Percentiles rank a stretch among this genome's conserved stretches.
Conservation (phyloP, 371 early-diverging fungal genomes). For the Mycotypha africana region DNA sequence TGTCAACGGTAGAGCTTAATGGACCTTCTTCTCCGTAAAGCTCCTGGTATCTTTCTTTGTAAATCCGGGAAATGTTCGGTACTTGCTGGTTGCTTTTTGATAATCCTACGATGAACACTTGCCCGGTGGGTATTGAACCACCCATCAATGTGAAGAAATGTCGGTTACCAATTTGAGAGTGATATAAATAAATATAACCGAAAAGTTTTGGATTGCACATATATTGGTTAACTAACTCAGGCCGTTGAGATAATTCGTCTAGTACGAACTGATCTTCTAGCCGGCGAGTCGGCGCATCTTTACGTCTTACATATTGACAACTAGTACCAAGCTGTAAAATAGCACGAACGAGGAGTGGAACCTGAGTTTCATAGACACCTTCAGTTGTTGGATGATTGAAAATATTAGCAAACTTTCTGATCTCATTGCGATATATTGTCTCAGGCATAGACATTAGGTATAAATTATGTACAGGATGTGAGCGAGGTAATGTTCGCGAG, state of each 20-base stretch:
- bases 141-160: conserved; percentile 73
- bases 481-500: conserved; percentile 61
- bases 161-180: conserved; percentile 61
- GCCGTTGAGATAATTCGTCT: conserved; percentile 41
- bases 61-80: conserved; percentile 61
- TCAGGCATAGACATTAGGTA: conserved; percentile 84
- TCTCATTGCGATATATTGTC: conserved; percentile 62
- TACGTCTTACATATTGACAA: conserved; percentile 34
- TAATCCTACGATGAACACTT: conserved; percentile 70
- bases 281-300: conserved; percentile 22
- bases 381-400: conserved; percentile 87
- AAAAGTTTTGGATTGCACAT: conserved; percentile 39
- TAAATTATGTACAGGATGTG: conserved; percentile 57
- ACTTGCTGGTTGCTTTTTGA: conserved; percentile 58
- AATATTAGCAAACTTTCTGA: conserved; percentile 64
- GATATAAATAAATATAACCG: conserved; percentile 65
- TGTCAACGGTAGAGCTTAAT: conserved; percentile 44
- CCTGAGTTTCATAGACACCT: conserved; percentile 90
- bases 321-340: conserved; percentile 68
- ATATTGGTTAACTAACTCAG: conserved; percentile 28
- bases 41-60: conserved; percentile 19
- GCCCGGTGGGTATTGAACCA: conserved; percentile 45
- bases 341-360: conserved; percentile 76
- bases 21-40: conserved; percentile 12
- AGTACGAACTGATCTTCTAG: conserved; percentile 26